Evolutionary conservation across 23 red algal species (phyloP).

Genomic region (Pyropia yezoensis): DNA sequence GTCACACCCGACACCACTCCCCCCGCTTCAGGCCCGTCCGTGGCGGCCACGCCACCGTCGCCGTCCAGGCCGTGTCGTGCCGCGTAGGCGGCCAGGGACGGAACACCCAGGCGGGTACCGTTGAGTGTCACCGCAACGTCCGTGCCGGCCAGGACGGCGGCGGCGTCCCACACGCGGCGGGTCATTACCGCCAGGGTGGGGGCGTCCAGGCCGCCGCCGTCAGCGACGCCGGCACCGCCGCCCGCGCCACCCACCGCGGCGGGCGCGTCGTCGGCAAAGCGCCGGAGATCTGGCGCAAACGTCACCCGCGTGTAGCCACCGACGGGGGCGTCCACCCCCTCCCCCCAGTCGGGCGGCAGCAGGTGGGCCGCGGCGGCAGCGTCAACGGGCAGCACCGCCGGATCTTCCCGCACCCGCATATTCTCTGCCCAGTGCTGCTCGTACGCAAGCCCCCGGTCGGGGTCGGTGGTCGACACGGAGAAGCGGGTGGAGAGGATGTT

Average conservation of each 20-base stretch:
- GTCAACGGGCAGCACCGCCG: too few species aligned
- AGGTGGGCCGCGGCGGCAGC: background rate
- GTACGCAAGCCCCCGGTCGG: constrained; percentile 6
- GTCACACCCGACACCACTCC: constrained; percentile 5
- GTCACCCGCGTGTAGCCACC: constrained; percentile 9
- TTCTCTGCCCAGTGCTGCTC: constrained; percentile 7
- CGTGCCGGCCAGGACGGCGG: constrained; percentile 5
- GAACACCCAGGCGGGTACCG: constrained; percentile 2
- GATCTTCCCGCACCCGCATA: background rate
- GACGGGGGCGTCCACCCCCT: background rate
- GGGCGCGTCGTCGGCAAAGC: constrained; percentile 3
- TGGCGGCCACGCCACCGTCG: background rate
- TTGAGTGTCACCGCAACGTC: constrained; percentile 13
- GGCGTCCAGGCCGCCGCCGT: background rate
- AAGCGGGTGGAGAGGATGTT: constrained; percentile 46
- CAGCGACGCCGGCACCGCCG: too few species aligned
- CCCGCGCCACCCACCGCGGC: too few species aligned
- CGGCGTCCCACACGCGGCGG: constrained; percentile 13
- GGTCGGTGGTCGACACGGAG: constrained; percentile 27
- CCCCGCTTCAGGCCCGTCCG: background rate
- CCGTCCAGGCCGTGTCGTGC: constrained; percentile 1
- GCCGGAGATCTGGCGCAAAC: constrained; percentile 16
- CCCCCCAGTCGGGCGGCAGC: too few species aligned
- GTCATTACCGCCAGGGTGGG: constrained; percentile 9
- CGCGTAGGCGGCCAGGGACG: constrained; percentile 13